Evolutionary conservation across 1,284 basidiomycete genomes (phyloP).

Genomic region (Schizopora paradoxa): DNA sequence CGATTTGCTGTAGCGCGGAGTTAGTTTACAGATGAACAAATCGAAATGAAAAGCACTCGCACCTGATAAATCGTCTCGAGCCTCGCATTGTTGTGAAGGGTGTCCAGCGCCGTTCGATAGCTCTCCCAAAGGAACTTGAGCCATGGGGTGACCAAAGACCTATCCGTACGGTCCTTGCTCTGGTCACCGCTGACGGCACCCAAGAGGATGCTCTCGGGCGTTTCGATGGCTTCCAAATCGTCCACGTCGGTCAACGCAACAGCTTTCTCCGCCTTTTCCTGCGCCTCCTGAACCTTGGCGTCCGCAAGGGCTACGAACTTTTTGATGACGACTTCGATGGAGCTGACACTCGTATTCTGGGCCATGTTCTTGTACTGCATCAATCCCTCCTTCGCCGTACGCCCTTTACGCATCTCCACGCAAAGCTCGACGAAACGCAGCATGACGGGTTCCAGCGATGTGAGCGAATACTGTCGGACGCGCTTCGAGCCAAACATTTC

Average conservation of each 20-base stretch:
- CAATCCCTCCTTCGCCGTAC: constrained; percentile 91
- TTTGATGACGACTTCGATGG: constrained; percentile 91
- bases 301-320: constrained; percentile 87
- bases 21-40: neutral
- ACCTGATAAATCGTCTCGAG: constrained; percentile 95
- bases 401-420: constrained; percentile 91
- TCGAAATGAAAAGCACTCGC: constrained; percentile 23
- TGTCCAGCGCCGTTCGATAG: constrained; percentile 94
- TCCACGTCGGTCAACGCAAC: constrained; percentile 71
- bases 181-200: constrained; percentile 88
- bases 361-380: constrained; percentile 97
- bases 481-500: constrained; percentile 93
- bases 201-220: constrained; percentile 86
- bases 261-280: constrained; percentile 74
- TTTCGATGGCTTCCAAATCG: constrained; percentile 88
- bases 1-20: constrained; percentile 68
- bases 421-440: constrained; percentile 92
- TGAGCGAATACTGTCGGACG: constrained; percentile 88
- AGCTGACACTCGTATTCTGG: constrained; percentile 87
- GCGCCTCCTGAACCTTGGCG: constrained; percentile 81
- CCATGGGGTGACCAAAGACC: constrained; percentile 94
- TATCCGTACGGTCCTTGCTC: constrained; percentile 92
- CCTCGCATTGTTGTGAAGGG: constrained; percentile 94
- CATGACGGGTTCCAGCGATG: constrained; percentile 94
- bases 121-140: constrained; percentile 99